Evolutionary conservation across 768 basidiomycete species (phyloP).

Genomic region (Amanita molliuscula): DNA sequence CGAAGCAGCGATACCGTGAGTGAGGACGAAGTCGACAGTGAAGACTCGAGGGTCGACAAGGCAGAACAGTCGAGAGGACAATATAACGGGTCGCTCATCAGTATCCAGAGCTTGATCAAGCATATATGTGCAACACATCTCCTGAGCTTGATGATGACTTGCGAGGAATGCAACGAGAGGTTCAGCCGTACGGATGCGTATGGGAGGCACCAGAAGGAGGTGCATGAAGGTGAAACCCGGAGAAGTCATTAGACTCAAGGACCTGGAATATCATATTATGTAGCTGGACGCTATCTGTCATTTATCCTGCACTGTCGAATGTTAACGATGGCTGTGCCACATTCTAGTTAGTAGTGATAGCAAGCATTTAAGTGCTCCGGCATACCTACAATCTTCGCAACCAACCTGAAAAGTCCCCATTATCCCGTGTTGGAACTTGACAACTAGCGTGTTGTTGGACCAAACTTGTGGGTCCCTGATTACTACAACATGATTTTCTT

Average conservation of each 20-base stretch:
- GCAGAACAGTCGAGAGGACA: neutral
- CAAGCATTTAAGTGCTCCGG: neutral
- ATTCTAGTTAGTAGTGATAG: too few relatives aligned
- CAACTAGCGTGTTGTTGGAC: neutral
- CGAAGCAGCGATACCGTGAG: neutral
- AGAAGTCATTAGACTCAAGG: neutral
- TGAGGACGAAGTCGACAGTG: neutral
- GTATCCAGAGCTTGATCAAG: neutral
- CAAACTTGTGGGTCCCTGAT: conserved; percentile 6
- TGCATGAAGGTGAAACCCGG: neutral
- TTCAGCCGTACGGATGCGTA: conserved; percentile 2
- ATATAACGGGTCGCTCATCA: neutral
- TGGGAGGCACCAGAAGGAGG: neutral
- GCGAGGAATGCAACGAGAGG: neutral
- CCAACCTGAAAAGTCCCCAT: neutral
- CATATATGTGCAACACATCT: conserved; percentile 1
- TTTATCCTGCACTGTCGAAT: too few relatives aligned
- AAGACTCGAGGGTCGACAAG: neutral
- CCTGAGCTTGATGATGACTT: neutral
- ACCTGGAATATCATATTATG: too few relatives aligned
- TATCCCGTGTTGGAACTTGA: neutral
- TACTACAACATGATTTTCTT: conserved; percentile 5
- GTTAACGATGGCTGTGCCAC: too few relatives aligned
- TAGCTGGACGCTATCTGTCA: too few relatives aligned
- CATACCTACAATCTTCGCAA: neutral